phyloP scores from a whole-genome alignment of 1,284 basidiomycete species.

The Afroboletus lepidellus region DNA sequence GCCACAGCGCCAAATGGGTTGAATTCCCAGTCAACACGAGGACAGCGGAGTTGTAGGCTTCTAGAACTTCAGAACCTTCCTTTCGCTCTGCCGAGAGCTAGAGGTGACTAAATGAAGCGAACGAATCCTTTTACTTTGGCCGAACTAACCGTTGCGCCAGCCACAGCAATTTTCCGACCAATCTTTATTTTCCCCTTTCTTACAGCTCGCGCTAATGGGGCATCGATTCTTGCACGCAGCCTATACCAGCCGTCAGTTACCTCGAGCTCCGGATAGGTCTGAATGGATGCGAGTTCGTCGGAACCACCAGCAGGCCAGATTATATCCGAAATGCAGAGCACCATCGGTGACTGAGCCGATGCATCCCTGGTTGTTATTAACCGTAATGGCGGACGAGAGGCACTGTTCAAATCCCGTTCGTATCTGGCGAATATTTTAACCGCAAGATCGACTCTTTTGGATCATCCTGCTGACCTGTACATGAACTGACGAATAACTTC shows the following conservation, averaged over 20 bases:
- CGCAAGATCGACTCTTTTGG: conserved; percentile 1
- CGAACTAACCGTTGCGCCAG: conserved; percentile 71
- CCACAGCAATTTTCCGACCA: conserved; percentile 82
- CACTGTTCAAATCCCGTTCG: conserved; percentile 82
- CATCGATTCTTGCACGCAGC: conserved; percentile 76
- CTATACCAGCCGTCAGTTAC: conserved; percentile 97
- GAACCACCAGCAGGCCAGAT: conserved; percentile 43
- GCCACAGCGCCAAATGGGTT: conserved; percentile 83
- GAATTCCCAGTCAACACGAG: conserved; percentile 83
- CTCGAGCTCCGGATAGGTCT: conserved; percentile 63
- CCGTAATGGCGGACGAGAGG: conserved; percentile 78
- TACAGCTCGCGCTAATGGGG: conserved; percentile 69
- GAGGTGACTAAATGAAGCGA: conserved; percentile 1
- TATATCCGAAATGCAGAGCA: conserved; percentile 82
- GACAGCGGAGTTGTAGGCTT: conserved; percentile 70
- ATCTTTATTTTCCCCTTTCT: conserved; percentile 62
- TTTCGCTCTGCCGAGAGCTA: conserved; percentile 71
- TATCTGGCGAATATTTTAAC: conserved; percentile 55
- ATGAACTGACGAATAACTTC: conserved; percentile 81
- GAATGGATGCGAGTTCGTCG: conserved; percentile 40
- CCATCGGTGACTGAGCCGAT: conserved; percentile 70
- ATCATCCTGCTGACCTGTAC: conserved; percentile 62
- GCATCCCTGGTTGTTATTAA: conserved; percentile 77
- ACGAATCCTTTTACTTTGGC: neutral
- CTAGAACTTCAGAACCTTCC: conserved; percentile 82